Percentiles rank a stretch among this genome's conserved stretches.
These are phyloP conservation scores for Globisporangium cederbergense DNA, from an alignment of 352 stramenopile genomes.

Conservation along the genomic window DNA sequence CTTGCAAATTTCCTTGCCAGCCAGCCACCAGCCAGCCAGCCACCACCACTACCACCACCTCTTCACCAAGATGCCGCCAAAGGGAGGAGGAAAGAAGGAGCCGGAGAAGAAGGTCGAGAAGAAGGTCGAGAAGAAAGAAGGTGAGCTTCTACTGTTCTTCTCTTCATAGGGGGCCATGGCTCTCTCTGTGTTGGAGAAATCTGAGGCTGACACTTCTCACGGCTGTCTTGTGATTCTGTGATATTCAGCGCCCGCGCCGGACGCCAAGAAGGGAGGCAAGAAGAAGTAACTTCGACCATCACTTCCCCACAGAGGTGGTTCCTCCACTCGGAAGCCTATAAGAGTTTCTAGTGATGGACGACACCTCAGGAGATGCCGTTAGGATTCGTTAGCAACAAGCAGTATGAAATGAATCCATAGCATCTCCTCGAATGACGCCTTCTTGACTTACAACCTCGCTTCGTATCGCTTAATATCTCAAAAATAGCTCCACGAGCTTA, in stretches of 20 bases:
- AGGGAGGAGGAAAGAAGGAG: conserved; percentile 24
- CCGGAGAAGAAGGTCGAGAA: conserved; percentile 25
- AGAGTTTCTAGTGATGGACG: neutral
- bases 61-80: neutral
- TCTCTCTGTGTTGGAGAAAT: no score
- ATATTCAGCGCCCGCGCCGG: no score
- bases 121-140: conserved; percentile 32
- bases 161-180: no score
- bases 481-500: no score
- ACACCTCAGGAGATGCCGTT: neutral
- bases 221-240: no score
- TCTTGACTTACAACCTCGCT: no score
- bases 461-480: no score
- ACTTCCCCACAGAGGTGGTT: neutral
- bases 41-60: neutral
- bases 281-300: no score
- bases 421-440: neutral
- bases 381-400: neutral
- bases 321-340: neutral
- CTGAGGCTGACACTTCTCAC: no score
- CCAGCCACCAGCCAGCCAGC: neutral
- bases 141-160: neutral
- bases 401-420: neutral
- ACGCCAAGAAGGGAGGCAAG: no score
- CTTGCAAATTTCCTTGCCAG: neutral